phyloP scores from a whole-genome alignment of 306 rosid genomes.

The Prinsepia uniflora region DNA sequence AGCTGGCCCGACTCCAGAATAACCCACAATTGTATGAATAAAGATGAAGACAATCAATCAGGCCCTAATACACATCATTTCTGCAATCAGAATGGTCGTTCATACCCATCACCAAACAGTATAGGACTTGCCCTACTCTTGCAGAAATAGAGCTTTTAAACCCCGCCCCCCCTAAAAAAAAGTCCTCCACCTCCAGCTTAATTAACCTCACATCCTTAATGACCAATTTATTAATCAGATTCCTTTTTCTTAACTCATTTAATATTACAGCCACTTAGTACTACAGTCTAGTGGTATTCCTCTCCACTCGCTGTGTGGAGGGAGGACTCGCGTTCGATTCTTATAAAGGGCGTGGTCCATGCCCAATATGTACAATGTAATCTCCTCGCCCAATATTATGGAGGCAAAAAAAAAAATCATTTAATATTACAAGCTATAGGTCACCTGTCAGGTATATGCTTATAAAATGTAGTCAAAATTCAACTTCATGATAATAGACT shows the following conservation, averaged over 20 bases:
- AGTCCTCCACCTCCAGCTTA: not conserved
- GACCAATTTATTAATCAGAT: not conserved
- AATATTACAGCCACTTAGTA: too few relatives aligned
- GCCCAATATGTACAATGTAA: too few relatives aligned
- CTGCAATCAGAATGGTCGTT: too few relatives aligned
- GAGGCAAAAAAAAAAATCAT: not conserved
- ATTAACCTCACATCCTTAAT: not conserved
- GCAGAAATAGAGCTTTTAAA: not conserved
- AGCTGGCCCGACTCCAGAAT: too few relatives aligned
- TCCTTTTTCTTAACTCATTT: not conserved
- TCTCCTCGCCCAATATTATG: too few relatives aligned
- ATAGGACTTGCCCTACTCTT: not conserved
- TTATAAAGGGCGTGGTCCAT: too few relatives aligned
- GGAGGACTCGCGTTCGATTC: too few relatives aligned
- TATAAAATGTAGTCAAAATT: not conserved
- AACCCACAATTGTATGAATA: too few relatives aligned
- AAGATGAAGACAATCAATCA: too few relatives aligned
- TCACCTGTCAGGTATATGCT: not conserved
- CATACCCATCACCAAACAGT: not conserved
- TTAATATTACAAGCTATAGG: not conserved
- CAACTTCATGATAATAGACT: not conserved
- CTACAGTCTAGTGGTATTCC: too few relatives aligned
- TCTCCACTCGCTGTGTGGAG: too few relatives aligned
- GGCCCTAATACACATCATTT: too few relatives aligned
- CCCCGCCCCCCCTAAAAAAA: not conserved